phyloP scores from a whole-genome alignment of 306 rosid species.

The Chamaecrista fasciculata region DNA sequence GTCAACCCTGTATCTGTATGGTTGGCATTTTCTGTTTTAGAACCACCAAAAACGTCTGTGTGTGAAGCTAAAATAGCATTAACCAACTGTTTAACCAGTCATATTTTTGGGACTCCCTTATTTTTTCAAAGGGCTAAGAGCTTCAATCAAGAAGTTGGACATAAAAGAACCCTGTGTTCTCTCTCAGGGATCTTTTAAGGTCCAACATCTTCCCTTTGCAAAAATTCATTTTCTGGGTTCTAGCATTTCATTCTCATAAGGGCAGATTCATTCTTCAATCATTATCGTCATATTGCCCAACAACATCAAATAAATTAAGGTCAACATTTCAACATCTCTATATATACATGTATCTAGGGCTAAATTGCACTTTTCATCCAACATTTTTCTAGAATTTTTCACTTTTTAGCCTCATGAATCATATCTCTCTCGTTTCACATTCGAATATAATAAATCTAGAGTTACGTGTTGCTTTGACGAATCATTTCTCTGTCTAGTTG shows the following conservation, averaged over 20 bases:
- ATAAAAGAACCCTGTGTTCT: slow-evolving; percentile 37
- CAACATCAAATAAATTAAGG: slow-evolving; percentile 20
- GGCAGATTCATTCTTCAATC: slow-evolving; percentile 3
- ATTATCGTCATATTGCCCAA: background rate
- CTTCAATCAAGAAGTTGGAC: slow-evolving; percentile 31
- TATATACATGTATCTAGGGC: too few species aligned
- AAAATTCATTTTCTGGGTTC: slow-evolving; percentile 22
- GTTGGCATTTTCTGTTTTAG: slow-evolving; percentile 30
- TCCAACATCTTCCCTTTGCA: slow-evolving; percentile 26
- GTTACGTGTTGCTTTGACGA: too few species aligned
- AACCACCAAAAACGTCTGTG: slow-evolving; percentile 35
- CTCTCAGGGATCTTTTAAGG: slow-evolving; percentile 38
- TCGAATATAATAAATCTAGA: too few species aligned
- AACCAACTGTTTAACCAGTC: slow-evolving; percentile 33
- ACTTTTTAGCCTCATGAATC: too few species aligned
- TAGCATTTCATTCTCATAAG: slow-evolving; percentile 29
- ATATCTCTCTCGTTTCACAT: too few species aligned
- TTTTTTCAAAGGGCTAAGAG: background rate
- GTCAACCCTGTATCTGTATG: too few species aligned
- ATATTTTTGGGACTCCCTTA: slow-evolving; percentile 30
- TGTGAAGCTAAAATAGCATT: slow-evolving; percentile 40
- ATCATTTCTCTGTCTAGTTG: too few species aligned
- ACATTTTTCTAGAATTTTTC: background rate
- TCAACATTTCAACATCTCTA: background rate
- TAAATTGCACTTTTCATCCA: too few species aligned